These are phyloP conservation scores for Trypanosoma theileri DNA, from an alignment of 208 protist species.

Conservation along the genomic window DNA sequence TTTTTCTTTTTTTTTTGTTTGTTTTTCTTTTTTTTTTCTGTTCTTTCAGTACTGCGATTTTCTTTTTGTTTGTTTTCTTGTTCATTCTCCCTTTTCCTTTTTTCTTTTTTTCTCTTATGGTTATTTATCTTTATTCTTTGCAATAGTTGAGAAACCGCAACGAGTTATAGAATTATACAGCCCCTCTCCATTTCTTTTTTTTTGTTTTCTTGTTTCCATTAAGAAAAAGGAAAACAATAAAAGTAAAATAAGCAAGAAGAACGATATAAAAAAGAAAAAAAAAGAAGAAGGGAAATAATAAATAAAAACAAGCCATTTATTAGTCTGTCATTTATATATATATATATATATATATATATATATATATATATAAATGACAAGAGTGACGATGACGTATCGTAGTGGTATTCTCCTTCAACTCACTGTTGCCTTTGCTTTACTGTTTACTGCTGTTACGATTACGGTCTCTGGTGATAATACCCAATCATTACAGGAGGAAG, in stretches of 20 bases:
- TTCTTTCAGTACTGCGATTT: not conserved
- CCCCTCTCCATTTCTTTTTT: no score
- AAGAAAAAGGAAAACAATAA: no score
- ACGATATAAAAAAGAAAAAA: not conserved
- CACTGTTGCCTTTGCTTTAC: no score
- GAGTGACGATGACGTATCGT: no score
- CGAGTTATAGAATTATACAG: not conserved
- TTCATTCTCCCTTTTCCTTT: not conserved
- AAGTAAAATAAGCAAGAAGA: no score
- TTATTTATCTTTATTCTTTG: constrained; percentile 16
- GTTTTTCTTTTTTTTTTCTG: not conserved
- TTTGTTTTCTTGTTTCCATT: no score
- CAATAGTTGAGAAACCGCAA: not conserved
- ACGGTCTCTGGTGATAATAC: constrained; percentile 11
- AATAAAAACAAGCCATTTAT: not conserved
- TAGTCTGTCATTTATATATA: no score
- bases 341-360: no score
- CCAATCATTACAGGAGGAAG: not conserved
- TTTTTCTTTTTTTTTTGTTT: not conserved
- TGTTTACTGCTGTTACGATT: not conserved
- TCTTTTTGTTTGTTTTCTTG: not conserved
- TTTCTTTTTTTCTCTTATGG: not conserved
- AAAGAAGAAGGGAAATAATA: not conserved
- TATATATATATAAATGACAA: no score
- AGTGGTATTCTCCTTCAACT: no score